phyloP scores from a whole-genome alignment of 2,329 filamentous ascomycete genomes.

The Curvularia sp. region DNA sequence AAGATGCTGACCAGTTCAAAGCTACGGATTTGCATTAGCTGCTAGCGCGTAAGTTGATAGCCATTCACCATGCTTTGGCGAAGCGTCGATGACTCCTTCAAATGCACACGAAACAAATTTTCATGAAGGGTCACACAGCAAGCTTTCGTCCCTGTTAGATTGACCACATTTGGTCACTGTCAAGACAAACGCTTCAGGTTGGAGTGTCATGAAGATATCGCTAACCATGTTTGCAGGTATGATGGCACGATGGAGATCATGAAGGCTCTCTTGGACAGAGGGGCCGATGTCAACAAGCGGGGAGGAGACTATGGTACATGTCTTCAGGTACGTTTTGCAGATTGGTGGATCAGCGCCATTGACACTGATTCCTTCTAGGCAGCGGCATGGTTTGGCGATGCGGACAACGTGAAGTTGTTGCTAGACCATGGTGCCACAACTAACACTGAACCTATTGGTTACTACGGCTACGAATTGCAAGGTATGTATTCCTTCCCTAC shows the following conservation, averaged over 20 bases:
- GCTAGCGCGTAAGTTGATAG: constrained; percentile 1
- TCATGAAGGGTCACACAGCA: no score
- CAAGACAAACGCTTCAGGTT: not conserved
- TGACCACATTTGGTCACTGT: not conserved
- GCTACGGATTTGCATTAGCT: constrained; percentile 1
- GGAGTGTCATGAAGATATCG: not conserved
- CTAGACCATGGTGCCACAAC: constrained; percentile 30
- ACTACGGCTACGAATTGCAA: constrained; percentile 31
- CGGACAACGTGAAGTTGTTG: constrained; percentile 30
- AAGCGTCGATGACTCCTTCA: no score
- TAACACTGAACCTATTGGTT: constrained; percentile 28
- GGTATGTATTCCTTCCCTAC: not conserved
- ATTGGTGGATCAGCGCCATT: not conserved
- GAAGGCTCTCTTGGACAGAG: constrained; percentile 25
- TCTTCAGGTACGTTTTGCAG: constrained; percentile 16
- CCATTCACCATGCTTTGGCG: not conserved
- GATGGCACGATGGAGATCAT: constrained; percentile 32
- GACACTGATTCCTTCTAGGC: constrained; percentile 1
- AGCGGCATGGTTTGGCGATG: constrained; percentile 24
- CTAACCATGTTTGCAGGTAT: constrained; percentile 7
- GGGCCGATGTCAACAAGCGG: constrained; percentile 31
- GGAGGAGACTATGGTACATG: constrained; percentile 32
- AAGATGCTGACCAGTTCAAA: not conserved
- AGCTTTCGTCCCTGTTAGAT: no score
- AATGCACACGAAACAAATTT: no score